Conservation (phyloP, 805 yeast species). For the Kazachstania martiniae region DNA sequence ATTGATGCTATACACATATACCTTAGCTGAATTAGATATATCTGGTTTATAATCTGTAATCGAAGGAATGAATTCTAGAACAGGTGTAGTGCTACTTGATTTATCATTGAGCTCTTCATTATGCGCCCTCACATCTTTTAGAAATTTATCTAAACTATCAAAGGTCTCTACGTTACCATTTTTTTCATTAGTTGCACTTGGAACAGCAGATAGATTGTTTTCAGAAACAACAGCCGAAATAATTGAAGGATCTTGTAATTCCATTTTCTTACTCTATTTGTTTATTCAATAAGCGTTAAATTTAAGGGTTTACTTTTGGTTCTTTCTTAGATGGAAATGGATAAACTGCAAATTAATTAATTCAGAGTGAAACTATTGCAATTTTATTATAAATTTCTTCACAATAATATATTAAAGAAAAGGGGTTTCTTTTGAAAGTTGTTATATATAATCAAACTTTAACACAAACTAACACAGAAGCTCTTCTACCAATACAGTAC, state of each 20-base stretch:
- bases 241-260: conserved; percentile 15
- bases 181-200: not conserved
- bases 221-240: conserved; percentile 5
- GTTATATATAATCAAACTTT: too few relatives aligned
- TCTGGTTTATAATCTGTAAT: conserved; percentile 15
- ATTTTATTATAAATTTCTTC: too few relatives aligned
- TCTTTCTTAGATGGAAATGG: too few relatives aligned
- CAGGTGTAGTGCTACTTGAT: not conserved
- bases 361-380: too few relatives aligned
- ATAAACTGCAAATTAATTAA: too few relatives aligned
- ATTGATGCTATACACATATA: conserved; percentile 19
- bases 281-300: too few relatives aligned
- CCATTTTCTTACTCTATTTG: conserved; percentile 11
- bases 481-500: too few relatives aligned
- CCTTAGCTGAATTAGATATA: conserved; percentile 5
- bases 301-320: too few relatives aligned
- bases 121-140: conserved; percentile 2
- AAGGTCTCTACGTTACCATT: not conserved
- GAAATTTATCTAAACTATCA: conserved; percentile 3
- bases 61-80: conserved; percentile 5
- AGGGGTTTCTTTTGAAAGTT: too few relatives aligned
- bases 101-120: conserved; percentile 1
- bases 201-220: not conserved
- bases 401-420: too few relatives aligned
- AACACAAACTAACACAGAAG: too few relatives aligned